Evolutionary conservation across 495 filamentous ascomycete genomes (phyloP), one percentile per base, ranked within the genome.

Genomic region (Venustampulla echinocandica): DNA sequence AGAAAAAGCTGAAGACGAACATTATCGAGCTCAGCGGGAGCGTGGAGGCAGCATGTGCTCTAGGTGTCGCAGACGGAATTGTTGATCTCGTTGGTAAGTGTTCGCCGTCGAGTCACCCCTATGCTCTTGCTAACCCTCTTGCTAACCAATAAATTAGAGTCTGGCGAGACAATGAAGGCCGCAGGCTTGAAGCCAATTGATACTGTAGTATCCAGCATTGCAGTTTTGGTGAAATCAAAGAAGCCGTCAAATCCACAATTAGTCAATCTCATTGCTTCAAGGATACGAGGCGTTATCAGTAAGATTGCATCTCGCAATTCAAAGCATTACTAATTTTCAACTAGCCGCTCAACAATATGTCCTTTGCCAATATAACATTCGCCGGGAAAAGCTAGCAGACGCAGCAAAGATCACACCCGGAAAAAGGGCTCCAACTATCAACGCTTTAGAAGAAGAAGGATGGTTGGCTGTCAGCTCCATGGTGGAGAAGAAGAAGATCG

Each of bases 161-260:
- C 92, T 28, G 92, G 92, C 39, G 90, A 96, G 60, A 98, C 92
- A 10, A 98, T 98, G 92, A 87, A 83, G 58, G 92, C 89, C 2
- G 90, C 90, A 25, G 93, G 93, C n/a, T 74, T 98, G 34, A 93
- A 92, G 64, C 79, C 93, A 50, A 95, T 98, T 59, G 89, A 88
- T 51, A 98, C 92, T 1, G 88, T 98, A 14, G 72, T 95, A 21
- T 79, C 84, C 43, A 87, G 82, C 45, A 87, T 80, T 2, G 89
- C 92, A 19, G 77, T 95, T 20, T 76, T 98, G 25, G 89, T 98
- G 70, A 90, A 90, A 67, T 95, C 90, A 24, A 90, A 82, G 54
- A 72, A 79, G 50, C 81, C 90, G n/a, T 83, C 82, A 53, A 84
- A 92, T 63, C 77, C 70, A 2, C 70, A 76, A 14, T 73, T 96